phyloP scores from a whole-genome alignment of 2,329 filamentous ascomycete genomes.

The Epichloe bromicola region DNA sequence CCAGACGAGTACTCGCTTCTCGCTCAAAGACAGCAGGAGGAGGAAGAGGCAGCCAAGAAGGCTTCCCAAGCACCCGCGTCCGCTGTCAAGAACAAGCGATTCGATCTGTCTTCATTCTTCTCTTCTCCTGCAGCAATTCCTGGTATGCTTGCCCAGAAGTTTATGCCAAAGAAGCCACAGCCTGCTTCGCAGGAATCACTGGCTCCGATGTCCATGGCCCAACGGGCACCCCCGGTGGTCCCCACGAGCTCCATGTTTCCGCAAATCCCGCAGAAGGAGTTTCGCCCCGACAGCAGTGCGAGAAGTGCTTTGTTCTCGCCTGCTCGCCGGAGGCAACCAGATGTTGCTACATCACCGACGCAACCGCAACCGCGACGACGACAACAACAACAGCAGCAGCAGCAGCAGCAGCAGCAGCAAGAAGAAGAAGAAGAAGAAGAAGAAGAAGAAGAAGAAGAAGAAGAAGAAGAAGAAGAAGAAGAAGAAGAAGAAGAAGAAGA shows the following conservation, averaged over 20 bases:
- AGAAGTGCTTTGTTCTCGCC: constrained; percentile 25
- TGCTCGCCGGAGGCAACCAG: constrained; percentile 2
- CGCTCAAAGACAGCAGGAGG: constrained; percentile 15
- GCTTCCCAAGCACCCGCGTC: constrained; percentile 8
- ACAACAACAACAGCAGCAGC: background rate
- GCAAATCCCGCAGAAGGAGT: constrained; percentile 18
- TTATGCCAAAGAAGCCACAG: constrained; percentile 15
- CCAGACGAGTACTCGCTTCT: constrained; percentile 34
- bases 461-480: too few species aligned
- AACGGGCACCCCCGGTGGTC: constrained; percentile 11
- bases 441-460: too few species aligned
- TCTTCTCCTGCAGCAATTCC: constrained; percentile 38
- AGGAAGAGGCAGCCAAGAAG: constrained; percentile 9
- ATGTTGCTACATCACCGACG: background rate
- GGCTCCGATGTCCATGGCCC: constrained; percentile 6
- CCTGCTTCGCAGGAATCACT: constrained; percentile 1
- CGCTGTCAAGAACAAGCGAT: constrained; percentile 19
- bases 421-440: background rate
- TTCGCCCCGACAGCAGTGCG: constrained; percentile 18
- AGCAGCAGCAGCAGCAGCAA: background rate
- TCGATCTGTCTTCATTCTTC: constrained; percentile 43
- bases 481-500: background rate
- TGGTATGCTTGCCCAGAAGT: constrained; percentile 19
- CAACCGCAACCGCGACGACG: too few species aligned
- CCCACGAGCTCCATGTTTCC: constrained; percentile 30